phyloP scores from a whole-genome alignment of 139 green algal species.

The Haematococcus lacustris region DNA sequence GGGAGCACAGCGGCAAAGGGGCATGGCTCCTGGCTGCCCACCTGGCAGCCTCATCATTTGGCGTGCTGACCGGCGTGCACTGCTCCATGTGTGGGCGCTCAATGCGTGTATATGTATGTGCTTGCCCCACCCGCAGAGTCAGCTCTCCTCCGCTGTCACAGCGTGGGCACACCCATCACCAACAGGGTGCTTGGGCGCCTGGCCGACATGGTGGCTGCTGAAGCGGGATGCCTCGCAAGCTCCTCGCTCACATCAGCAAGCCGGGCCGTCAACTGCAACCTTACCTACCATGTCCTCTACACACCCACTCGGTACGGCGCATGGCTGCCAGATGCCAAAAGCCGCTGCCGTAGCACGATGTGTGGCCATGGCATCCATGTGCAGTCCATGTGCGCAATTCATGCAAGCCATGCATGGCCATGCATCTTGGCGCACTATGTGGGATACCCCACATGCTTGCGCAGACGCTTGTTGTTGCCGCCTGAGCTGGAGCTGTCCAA shows the following conservation, averaged over 20 bases:
- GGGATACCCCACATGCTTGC: not conserved
- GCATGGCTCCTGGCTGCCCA: too few species aligned
- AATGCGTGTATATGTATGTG: too few species aligned
- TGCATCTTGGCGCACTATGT: not conserved
- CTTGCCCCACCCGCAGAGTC: too few species aligned
- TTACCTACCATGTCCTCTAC: not conserved
- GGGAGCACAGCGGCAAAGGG: too few species aligned
- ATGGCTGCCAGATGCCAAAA: not conserved
- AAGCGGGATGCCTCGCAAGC: not conserved
- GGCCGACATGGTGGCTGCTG: not conserved
- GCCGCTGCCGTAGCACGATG: not conserved
- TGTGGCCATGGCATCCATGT: too few species aligned
- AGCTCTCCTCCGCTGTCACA: not conserved
- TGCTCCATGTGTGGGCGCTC: too few species aligned
- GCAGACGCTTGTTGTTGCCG: not conserved
- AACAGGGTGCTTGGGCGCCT: not conserved
- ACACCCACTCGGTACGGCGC: not conserved
- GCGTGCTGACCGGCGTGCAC: too few species aligned
- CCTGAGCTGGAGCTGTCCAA: conserved; percentile 6
- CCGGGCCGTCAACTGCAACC: not conserved
- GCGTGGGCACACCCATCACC: not conserved
- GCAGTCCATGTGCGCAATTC: too few species aligned
- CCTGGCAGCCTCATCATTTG: too few species aligned
- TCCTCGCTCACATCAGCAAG: not conserved
- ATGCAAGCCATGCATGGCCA: too few species aligned